These are phyloP conservation scores for Amanita pallidorosea DNA, from an alignment of 768 basidiomycete species.

Conservation along the genomic window DNA sequence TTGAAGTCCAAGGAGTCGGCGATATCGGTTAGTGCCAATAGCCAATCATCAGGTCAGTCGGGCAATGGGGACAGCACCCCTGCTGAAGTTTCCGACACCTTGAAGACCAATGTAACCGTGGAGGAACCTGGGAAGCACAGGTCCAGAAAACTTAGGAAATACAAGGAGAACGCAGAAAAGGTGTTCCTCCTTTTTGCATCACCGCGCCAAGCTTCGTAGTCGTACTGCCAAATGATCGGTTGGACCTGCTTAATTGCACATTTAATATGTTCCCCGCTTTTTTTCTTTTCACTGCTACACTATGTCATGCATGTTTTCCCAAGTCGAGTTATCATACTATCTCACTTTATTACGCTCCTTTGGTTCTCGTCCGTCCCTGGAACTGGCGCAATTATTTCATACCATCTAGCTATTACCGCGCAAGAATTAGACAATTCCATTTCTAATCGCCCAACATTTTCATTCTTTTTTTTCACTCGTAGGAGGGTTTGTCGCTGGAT, in stretches of 20 bases:
- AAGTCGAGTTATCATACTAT: background rate
- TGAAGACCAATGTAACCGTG: background rate
- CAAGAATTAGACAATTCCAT: background rate
- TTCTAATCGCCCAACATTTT: background rate
- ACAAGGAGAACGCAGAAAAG: conserved; percentile 83
- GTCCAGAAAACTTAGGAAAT: conserved; percentile 74
- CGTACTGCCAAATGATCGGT: background rate
- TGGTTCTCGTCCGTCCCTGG: background rate
- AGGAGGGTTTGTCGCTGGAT: background rate
- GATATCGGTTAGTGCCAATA: conserved; percentile 58
- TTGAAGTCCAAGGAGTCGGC: conserved; percentile 77
- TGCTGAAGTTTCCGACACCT: background rate
- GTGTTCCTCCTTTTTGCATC: conserved; percentile 75
- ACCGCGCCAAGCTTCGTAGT: conserved; percentile 37
- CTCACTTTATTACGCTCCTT: conserved; percentile 1
- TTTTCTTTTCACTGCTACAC: background rate
- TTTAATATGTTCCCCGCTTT: background rate
- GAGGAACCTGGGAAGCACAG: conserved; percentile 42
- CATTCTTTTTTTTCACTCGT: background rate
- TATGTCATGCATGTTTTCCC: background rate
- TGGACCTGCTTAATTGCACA: background rate
- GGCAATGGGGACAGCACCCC: conserved; percentile 27
- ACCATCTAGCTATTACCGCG: background rate
- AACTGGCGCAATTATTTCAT: background rate
- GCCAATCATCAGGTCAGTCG: conserved; percentile 64